phyloP scores from a whole-genome alignment of 2,329 filamentous ascomycete genomes.

The Plectosphaerella sp. region DNA sequence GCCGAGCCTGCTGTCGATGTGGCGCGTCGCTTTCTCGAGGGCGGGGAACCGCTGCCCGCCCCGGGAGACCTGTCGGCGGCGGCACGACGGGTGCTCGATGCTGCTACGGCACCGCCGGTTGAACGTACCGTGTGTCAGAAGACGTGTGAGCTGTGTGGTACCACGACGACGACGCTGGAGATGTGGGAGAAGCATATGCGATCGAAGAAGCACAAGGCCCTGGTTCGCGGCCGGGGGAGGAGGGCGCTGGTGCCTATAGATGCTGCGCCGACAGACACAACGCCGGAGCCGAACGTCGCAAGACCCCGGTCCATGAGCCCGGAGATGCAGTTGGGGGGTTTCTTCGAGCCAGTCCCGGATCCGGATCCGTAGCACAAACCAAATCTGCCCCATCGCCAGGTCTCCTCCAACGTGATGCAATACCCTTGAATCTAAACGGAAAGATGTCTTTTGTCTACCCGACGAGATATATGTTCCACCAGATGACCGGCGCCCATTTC shows the following conservation, averaged over 20 bases:
- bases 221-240: slow-evolving; percentile 28
- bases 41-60: slow-evolving; percentile 41
- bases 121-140: slow-evolving; percentile 50
- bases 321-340: background rate
- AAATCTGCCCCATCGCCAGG: too few relatives aligned
- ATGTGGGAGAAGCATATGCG: slow-evolving; percentile 35
- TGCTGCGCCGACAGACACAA: background rate
- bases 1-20: slow-evolving; percentile 59
- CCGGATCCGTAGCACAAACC: too few relatives aligned
- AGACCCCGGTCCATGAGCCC: background rate
- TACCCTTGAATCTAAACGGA: too few relatives aligned
- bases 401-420: too few relatives aligned
- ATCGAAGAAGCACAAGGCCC: slow-evolving; percentile 27
- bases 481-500: too few relatives aligned
- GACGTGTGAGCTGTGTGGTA: slow-evolving; percentile 71
- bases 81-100: slow-evolving; percentile 52
- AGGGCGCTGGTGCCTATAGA: slow-evolving; percentile 27
- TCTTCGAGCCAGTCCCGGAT: background rate
- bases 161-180: slow-evolving; percentile 53
- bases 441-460: too few relatives aligned
- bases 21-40: slow-evolving; percentile 58
- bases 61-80: slow-evolving; percentile 44
- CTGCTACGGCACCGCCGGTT: slow-evolving; percentile 34
- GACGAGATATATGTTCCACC: too few relatives aligned
- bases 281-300: background rate